phyloP scores from a whole-genome alignment of 2,329 filamentous ascomycete species.

The Aspergillus sp. region DNA sequence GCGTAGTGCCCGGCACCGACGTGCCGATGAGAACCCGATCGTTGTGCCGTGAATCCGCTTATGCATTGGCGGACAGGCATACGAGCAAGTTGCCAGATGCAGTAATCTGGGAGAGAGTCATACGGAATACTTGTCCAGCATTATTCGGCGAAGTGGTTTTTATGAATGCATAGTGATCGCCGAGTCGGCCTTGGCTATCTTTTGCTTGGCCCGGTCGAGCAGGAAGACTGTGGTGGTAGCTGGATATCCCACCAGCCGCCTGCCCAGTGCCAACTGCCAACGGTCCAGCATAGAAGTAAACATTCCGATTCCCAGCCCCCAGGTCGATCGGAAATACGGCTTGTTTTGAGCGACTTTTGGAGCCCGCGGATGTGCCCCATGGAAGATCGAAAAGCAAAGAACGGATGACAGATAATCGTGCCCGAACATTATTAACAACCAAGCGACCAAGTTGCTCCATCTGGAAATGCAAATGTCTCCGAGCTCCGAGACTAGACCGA shows the following conservation, averaged over 20 bases:
- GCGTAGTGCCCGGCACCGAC: conserved; percentile 13
- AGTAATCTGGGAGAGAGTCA: background rate
- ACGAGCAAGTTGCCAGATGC: background rate
- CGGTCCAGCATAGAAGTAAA: background rate
- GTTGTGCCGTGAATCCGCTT: conserved; percentile 13
- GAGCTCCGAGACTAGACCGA: conserved; percentile 21
- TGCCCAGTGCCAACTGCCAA: too few species aligned
- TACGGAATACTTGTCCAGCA: background rate
- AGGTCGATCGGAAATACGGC: conserved; percentile 15
- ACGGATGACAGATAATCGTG: conserved; percentile 9
- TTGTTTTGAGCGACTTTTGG: background rate
- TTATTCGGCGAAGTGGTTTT: background rate
- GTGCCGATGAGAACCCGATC: conserved; percentile 15
- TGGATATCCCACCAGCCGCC: too few species aligned
- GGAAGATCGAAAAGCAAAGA: background rate
- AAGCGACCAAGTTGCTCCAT: conserved; percentile 14
- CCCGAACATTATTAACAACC: background rate
- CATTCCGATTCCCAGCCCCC: background rate
- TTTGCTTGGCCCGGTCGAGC: too few species aligned
- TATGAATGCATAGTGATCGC: background rate
- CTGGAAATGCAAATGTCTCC: conserved; percentile 17
- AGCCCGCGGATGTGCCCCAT: background rate
- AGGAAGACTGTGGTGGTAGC: too few species aligned
- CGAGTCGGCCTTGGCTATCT: too few species aligned
- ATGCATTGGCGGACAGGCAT: conserved; percentile 6